Percentiles rank a stretch among this genome's conserved stretches.
Conservation (phyloP, 208 protist species). For the Acanthamoeba lenticulata region DNA sequence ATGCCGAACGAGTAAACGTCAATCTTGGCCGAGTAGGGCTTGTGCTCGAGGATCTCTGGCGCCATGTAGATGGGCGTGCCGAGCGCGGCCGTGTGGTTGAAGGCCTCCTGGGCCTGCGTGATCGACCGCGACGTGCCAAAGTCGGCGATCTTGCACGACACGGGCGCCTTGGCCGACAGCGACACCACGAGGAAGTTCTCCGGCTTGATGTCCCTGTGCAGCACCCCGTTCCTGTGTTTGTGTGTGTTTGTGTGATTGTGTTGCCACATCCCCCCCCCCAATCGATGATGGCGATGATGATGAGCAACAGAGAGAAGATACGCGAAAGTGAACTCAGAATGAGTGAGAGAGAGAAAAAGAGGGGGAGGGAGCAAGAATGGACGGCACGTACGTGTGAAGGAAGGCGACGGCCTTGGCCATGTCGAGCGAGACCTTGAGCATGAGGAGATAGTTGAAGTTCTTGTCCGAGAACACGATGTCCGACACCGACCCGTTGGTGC, state of each 20-base stretch:
- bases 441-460: slow-evolving; percentile 52
- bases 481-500: slow-evolving; percentile 31
- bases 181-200: slow-evolving; percentile 62
- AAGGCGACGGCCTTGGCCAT: slow-evolving; percentile 58
- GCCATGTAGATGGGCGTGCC: slow-evolving; percentile 66
- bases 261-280: too few relatives aligned
- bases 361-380: neutral
- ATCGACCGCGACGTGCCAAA: slow-evolving; percentile 62
- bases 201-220: slow-evolving; percentile 50
- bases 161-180: slow-evolving; percentile 53
- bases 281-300: too few relatives aligned
- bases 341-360: neutral
- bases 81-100: slow-evolving; percentile 65
- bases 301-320: neutral
- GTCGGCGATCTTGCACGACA: slow-evolving; percentile 60
- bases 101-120: slow-evolving; percentile 42
- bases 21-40: slow-evolving; percentile 62
- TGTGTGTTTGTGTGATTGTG: too few relatives aligned
- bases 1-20: slow-evolving; percentile 50
- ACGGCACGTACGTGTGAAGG: slow-evolving; percentile 56
- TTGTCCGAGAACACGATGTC: slow-evolving; percentile 58
- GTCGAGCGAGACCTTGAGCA: slow-evolving; percentile 52
- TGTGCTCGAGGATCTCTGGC: slow-evolving; percentile 64
- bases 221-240: slow-evolving; percentile 43
- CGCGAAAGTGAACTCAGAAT: too few relatives aligned